Base-by-base conservation (phyloP, 2,329 filamentous ascomycete genomes). In the Scedosporium aurantiacum region DNA sequence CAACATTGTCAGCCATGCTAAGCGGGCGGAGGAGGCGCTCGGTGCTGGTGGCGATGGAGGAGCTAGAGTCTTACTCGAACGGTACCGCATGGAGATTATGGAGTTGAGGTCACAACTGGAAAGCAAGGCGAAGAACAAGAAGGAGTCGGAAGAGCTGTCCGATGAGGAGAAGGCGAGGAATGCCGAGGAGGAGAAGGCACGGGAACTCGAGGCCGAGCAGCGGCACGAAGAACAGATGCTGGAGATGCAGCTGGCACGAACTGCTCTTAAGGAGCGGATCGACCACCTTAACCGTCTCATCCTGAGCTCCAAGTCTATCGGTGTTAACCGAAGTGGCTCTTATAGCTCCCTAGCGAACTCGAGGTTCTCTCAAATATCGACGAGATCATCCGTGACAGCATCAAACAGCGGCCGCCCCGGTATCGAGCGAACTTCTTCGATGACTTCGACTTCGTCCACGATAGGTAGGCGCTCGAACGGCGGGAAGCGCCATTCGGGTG, bases 171-270 rank as follows among this genome's bases (percentile, higher is more conserved):
- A 79, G 62, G 75, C 78, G 25, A 83, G 82, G 58, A 82, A 88
- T 63, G 83, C 86, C 57, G 84, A 89, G 68, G 85, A 89, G 66
- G 90, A 94, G 68, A 83, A 86, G 66, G 85, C 79, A 47, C 80
- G 86, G 18, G 87, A 94, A 71, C 84, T 88, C 67, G 90, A 97
- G 73, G 89, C 89, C 6, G 87, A 91, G 66, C 84, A 90, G 66
- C 85, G 91, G 45, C 94, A 97, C 67, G 92, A 97, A 70, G 94
- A 97, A 76, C 94, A 99, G 73, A 93, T 99, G 82, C 80, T 99
- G 61, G 94, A 99, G 74, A 97, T 99, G 90, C 94, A 99, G 72
- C 82, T 99, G 56, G 94, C 94, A 37, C 86, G 94, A 50, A 99
- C 94, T 0, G 94, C 94, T 0, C 77, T 99, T 61, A 99, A 97